Evolutionary conservation across 2,329 filamentous ascomycete species (phyloP), one percentile per base, ranked within the genome.

Genomic region (Ilyonectria robusta): DNA sequence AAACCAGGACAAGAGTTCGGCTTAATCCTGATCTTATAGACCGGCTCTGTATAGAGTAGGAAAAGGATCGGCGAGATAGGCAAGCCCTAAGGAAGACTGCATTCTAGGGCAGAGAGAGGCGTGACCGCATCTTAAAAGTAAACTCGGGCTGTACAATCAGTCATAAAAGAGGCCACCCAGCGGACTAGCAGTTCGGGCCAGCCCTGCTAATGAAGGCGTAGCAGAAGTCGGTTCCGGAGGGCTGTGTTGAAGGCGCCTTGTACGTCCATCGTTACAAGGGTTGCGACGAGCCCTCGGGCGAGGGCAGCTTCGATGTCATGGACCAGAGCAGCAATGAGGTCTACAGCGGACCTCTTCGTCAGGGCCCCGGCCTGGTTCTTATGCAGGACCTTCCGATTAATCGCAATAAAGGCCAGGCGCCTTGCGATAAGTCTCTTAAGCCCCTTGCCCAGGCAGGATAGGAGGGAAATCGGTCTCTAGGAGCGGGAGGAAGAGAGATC

Each of bases 361-460:
- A 78, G 75, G 4, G 73, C 72, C 6, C 72, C 64, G 11, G 67
- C 70, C 21, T 75, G 61, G 35, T 73, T 56, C 5, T 51, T 67
- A 35, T 72, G 59, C 3, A 77, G 58, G 40, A 75, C 67, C 2
- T 64, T 47, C 33, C 71, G 47, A 21, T 70, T 35, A 17, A 76
- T 70, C 8, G 61, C 57, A 23, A 59, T 67, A 44, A 35, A 75
- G 11, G 68, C 68, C 9, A 77, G 59, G 21, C 69, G 62, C 54
- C 66, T 64, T 40, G 70, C 72, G 15, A 78, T 61, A 5, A 78
- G 53, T 13, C 71, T 59, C 56, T 78, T 72, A 6, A 78, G 67
- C 2, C 76, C 69, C 57, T 78, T 78, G n/a, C 73, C 67, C 1
- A 78, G 68, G 44, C 55, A 75, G 5, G 67, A 75, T 5, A 77